phyloP scores from a whole-genome alignment of 805 yeast species.

The Myxozyma neotropica region DNA sequence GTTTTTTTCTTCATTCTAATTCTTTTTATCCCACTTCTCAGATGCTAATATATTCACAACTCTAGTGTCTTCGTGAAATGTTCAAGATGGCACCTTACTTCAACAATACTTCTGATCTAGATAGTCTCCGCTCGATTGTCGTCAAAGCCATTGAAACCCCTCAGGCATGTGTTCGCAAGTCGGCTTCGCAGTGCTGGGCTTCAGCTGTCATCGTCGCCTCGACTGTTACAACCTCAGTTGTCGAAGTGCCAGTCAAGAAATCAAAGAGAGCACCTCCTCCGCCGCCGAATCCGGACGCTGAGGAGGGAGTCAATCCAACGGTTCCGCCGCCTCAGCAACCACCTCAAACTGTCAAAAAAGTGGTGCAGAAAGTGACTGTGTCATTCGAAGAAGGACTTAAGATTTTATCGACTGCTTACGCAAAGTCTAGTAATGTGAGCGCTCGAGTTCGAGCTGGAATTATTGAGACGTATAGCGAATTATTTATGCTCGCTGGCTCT shows the following conservation, averaged over 20 bases:
- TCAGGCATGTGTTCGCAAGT: constrained; percentile 26
- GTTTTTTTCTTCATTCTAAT: too few relatives aligned
- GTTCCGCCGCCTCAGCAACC: constrained; percentile 17
- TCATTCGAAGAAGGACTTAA: constrained; percentile 34
- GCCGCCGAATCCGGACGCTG: constrained; percentile 17
- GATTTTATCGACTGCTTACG: constrained; percentile 33
- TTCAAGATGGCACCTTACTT: constrained; percentile 22
- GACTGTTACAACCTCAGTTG: constrained; percentile 24
- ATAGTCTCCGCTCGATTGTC: constrained; percentile 17
- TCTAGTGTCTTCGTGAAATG: constrained; percentile 21
- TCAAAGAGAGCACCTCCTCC: constrained; percentile 27
- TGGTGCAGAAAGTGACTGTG: constrained; percentile 31
- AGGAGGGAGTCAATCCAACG: constrained; percentile 16
- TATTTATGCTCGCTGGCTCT: constrained; percentile 30
- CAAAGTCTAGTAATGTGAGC: constrained; percentile 24
- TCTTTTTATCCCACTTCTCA: background rate
- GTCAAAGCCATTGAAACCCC: constrained; percentile 27
- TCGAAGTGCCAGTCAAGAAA: constrained; percentile 26
- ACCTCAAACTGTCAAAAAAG: constrained; percentile 21
- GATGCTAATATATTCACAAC: constrained; percentile 7
- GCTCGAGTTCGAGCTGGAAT: constrained; percentile 37
- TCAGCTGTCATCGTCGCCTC: constrained; percentile 30
- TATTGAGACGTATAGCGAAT: constrained; percentile 35
- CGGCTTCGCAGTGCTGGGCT: constrained; percentile 38
- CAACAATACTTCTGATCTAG: constrained; percentile 36